These are phyloP conservation scores for Dendrobium officinale DNA, from an alignment of 106 monocot species.

Conservation along the genomic window DNA sequence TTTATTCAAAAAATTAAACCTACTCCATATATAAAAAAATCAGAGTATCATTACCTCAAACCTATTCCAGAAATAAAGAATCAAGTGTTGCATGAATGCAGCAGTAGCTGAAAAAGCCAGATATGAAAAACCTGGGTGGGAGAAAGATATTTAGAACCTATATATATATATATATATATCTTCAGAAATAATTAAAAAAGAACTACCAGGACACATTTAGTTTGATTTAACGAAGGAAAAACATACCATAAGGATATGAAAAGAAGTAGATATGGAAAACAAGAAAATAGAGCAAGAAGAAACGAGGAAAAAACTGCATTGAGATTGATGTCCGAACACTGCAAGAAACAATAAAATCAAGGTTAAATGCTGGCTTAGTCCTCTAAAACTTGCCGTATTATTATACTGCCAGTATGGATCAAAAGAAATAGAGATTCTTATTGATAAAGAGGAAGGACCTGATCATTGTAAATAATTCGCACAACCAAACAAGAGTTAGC, in stretches of 20 bases:
- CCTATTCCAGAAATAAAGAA: constrained; percentile 98
- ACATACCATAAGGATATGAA: constrained; percentile 89
- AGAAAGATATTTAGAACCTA: not conserved
- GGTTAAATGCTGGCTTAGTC: not conserved
- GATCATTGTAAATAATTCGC: constrained; percentile 98
- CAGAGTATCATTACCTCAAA: constrained; percentile 60
- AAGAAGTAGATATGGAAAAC: constrained; percentile 98
- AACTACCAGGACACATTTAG: not conserved
- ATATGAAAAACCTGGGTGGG: constrained; percentile 77
- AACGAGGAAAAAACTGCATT: constrained; percentile 99
- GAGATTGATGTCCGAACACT: constrained; percentile 97
- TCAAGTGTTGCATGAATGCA: constrained; percentile 99
- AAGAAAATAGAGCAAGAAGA: constrained; percentile 93
- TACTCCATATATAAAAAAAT: no score
- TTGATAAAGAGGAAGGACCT: constrained; percentile 41
- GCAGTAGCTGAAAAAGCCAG: constrained; percentile 91
- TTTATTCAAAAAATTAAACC: no score
- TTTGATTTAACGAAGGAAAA: not conserved
- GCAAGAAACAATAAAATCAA: constrained; percentile 29
- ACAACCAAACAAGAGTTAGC: constrained; percentile 94
- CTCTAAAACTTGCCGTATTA: not conserved
- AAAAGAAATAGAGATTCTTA: not conserved
- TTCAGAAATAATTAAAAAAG: not conserved
- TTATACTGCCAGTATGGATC: not conserved
- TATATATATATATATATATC: not conserved